Percentiles rank a stretch among this genome's conserved stretches.
phyloP scores from a whole-genome alignment of 1,284 basidiomycete genomes.

The Grifola frondosa region DNA sequence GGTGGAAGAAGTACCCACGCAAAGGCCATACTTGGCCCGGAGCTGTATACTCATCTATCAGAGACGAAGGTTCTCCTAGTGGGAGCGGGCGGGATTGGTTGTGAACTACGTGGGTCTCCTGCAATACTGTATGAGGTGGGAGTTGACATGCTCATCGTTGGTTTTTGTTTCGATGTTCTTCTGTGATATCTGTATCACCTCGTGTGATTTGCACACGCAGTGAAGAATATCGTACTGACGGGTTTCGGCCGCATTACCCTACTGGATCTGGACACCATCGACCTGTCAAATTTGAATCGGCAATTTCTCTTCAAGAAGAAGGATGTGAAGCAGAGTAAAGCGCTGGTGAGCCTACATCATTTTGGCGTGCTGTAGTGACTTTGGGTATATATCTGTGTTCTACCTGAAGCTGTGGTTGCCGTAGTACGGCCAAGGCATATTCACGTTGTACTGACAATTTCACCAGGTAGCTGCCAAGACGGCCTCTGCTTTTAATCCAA shows the following conservation, averaged over 20 bases:
- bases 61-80: conserved; percentile 84
- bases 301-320: conserved; percentile 98
- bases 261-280: conserved; percentile 97
- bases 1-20: conserved; percentile 43
- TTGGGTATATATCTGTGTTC: too few species aligned
- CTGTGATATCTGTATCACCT: background rate
- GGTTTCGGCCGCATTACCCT: conserved; percentile 93
- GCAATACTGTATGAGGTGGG: too few species aligned
- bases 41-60: conserved; percentile 59
- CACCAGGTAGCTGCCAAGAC: conserved; percentile 83
- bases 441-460: background rate
- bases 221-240: conserved; percentile 94
- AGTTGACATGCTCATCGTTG: too few species aligned
- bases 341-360: conserved; percentile 66
- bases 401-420: too few species aligned
- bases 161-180: background rate
- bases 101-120: conserved; percentile 79
- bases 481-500: conserved; percentile 90
- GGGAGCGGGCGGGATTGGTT: conserved; percentile 96
- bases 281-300: conserved; percentile 96
- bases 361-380: too few species aligned
- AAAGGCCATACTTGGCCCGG: conserved; percentile 72
- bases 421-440: too few species aligned
- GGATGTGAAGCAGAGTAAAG: conserved; percentile 96
- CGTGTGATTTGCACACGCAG: conserved; percentile 39